These are phyloP conservation scores for Neonectria neomacrospora DNA, from an alignment of 2,329 filamentous ascomycete genomes.

Conservation along the genomic window DNA sequence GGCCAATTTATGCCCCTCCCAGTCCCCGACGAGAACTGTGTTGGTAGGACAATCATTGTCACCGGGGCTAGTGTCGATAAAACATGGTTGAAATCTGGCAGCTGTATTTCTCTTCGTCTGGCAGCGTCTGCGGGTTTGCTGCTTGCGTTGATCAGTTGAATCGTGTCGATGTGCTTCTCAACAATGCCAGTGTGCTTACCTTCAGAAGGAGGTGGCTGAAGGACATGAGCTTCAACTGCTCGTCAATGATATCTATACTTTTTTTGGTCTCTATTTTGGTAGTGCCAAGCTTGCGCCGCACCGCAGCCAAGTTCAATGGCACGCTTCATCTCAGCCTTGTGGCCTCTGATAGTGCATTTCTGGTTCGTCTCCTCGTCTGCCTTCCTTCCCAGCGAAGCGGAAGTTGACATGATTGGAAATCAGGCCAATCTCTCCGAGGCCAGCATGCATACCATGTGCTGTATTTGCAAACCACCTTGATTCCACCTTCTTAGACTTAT, in stretches of 20 bases:
- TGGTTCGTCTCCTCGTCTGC: slow-evolving; percentile 14
- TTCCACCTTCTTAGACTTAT: no score
- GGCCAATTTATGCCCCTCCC: slow-evolving; percentile 44
- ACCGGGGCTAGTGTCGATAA: slow-evolving; percentile 55
- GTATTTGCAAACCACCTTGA: no score
- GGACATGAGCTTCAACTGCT: slow-evolving; percentile 57
- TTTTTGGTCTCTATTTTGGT: slow-evolving; percentile 57
- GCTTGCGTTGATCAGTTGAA: slow-evolving; percentile 45
- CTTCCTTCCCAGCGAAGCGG: not conserved
- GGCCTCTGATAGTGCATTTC: slow-evolving; percentile 49
- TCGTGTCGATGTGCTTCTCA: slow-evolving; percentile 56
- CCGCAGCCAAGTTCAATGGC: slow-evolving; percentile 47
- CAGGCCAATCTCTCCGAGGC: slow-evolving; percentile 50
- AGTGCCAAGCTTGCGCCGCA: slow-evolving; percentile 54
- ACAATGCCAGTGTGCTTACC: slow-evolving; percentile 51
- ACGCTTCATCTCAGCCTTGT: slow-evolving; percentile 53
- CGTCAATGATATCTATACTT: slow-evolving; percentile 60
- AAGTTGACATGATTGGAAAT: slow-evolving; percentile 3
- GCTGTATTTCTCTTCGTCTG: slow-evolving; percentile 56
- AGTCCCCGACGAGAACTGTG: slow-evolving; percentile 48
- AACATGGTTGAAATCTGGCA: slow-evolving; percentile 55
- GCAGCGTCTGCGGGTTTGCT: slow-evolving; percentile 51
- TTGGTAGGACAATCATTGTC: slow-evolving; percentile 52
- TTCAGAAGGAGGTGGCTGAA: slow-evolving; percentile 44
- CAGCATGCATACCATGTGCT: no score